phyloP scores from a whole-genome alignment of 257 asterid species.

The Gentiana macrophylla region DNA sequence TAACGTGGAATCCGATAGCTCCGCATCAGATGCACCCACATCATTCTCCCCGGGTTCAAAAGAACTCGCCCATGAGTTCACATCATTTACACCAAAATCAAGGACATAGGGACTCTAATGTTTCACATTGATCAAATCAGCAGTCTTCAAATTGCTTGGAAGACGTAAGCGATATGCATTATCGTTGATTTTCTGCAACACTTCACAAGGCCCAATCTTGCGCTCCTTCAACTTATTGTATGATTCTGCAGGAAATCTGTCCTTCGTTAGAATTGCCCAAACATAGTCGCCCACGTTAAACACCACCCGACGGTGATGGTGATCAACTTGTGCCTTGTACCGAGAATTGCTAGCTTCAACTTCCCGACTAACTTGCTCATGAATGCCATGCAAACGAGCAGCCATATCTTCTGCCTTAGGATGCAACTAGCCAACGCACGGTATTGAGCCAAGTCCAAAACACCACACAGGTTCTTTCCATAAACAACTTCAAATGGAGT shows the following conservation, averaged over 20 bases:
- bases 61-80: not conserved
- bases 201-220: slow-evolving; percentile 2
- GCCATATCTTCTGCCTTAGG: too few species aligned
- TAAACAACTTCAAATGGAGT: too few species aligned
- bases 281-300: too few species aligned
- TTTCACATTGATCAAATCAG: slow-evolving; percentile 1
- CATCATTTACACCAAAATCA: not conserved
- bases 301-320: too few species aligned
- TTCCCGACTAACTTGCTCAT: too few species aligned
- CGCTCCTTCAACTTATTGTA: not conserved
- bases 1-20: too few species aligned
- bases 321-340: too few species aligned
- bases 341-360: too few species aligned
- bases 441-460: not conserved
- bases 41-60: not conserved
- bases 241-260: not conserved
- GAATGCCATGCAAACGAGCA: too few species aligned
- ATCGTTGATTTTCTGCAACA: not conserved
- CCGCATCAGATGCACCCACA: too few species aligned
- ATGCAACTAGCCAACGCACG: too few species aligned
- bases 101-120: not conserved
- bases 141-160: not conserved
- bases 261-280: not conserved
- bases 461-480: not conserved
- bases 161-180: not conserved